phyloP scores from a whole-genome alignment of 768 basidiomycete species.

The Russula ochroleuca region DNA sequence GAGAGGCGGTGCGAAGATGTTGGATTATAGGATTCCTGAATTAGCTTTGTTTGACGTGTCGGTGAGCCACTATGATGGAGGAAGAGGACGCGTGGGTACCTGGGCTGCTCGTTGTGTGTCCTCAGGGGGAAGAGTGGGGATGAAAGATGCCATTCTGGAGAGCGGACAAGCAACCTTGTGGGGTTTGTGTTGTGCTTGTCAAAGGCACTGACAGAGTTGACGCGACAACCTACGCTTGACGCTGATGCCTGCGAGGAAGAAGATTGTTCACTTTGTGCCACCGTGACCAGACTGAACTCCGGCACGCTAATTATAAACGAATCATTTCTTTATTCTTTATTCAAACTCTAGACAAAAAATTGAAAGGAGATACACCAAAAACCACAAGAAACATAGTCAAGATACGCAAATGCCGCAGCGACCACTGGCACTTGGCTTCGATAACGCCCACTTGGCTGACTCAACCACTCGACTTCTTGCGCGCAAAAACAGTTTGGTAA shows the following conservation, averaged over 20 bases:
- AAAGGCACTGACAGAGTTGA: background rate
- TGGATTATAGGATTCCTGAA: slow-evolving; percentile 55
- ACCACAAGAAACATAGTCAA: background rate
- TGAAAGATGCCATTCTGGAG: slow-evolving; percentile 35
- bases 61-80: slow-evolving; percentile 4
- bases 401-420: background rate
- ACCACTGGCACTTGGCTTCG: background rate
- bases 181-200: background rate
- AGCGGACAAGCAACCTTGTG: background rate
- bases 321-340: background rate
- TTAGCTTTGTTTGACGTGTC: slow-evolving; percentile 44
- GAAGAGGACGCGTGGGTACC: slow-evolving; percentile 39
- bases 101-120: slow-evolving; percentile 58
- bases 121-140: slow-evolving; percentile 48
- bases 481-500: slow-evolving; percentile 25
- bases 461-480: slow-evolving; percentile 5
- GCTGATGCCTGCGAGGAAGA: background rate
- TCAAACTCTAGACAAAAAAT: background rate
- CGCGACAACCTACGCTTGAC: background rate
- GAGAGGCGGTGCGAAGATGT: slow-evolving; percentile 47
- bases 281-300: background rate
- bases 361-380: background rate
- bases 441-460: background rate
- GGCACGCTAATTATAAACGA: background rate
- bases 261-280: background rate